Conservation (phyloP, 2,329 filamentous ascomycete species). For the Trichothecium sympodiale region DNA sequence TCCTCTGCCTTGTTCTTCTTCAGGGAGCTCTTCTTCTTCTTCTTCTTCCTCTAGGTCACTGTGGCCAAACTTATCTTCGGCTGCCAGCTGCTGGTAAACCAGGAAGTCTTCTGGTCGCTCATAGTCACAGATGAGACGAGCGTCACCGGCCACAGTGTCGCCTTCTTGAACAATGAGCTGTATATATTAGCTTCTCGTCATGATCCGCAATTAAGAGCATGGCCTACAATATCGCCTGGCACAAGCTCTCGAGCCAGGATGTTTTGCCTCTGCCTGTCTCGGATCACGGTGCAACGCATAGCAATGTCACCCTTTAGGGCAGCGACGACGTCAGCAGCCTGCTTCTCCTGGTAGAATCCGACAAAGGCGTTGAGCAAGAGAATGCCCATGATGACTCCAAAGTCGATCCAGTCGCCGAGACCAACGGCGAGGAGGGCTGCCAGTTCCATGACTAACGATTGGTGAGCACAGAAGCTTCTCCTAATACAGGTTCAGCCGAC, state of each 20-base stretch:
- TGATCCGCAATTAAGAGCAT: neutral
- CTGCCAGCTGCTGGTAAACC: constrained; percentile 46
- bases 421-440: constrained; percentile 63
- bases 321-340: constrained; percentile 66
- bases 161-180: constrained; percentile 63
- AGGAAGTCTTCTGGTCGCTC: constrained; percentile 45
- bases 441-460: constrained; percentile 54
- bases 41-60: constrained; percentile 40
- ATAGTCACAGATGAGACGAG: constrained; percentile 64
- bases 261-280: constrained; percentile 55
- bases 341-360: constrained; percentile 75
- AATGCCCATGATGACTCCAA: constrained; percentile 64
- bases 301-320: constrained; percentile 68
- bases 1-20: neutral
- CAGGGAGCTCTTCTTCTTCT: constrained; percentile 19
- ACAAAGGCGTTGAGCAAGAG: constrained; percentile 64
- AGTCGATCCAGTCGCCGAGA: constrained; percentile 67
- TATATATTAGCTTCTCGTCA: too few relatives aligned
- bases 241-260: constrained; percentile 67
- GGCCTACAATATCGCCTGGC: constrained; percentile 57
- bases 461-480: neutral
- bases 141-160: constrained; percentile 57
- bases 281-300: constrained; percentile 59
- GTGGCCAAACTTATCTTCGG: constrained; percentile 50
- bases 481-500: constrained; percentile 14